phyloP scores from a whole-genome alignment of 2,329 filamentous ascomycete genomes.

The Rhynchosporium secalis region DNA sequence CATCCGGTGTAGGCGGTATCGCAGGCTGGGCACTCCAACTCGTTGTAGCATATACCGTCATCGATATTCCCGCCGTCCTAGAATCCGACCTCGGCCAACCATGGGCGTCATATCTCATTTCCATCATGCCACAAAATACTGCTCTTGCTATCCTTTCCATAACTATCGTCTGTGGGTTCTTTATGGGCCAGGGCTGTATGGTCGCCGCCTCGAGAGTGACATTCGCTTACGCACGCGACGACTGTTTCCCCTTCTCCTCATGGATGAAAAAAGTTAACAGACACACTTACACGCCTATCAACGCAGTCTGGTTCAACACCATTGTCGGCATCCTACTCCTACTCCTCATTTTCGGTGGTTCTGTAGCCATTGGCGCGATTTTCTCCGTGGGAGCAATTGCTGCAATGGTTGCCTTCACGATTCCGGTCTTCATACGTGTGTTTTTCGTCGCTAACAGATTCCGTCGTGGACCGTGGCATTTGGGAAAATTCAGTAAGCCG shows the following conservation, averaged over 20 bases:
- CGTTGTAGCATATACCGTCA: constrained; percentile 68
- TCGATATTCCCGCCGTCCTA: constrained; percentile 57
- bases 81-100: constrained; percentile 65
- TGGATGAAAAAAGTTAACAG: constrained; percentile 61
- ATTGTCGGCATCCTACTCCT: constrained; percentile 56
- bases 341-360: constrained; percentile 63
- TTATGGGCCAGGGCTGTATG: constrained; percentile 72
- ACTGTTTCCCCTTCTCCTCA: constrained; percentile 60
- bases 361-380: constrained; percentile 60
- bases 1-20: constrained; percentile 63
- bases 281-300: constrained; percentile 62
- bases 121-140: constrained; percentile 59
- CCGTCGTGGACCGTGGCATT: constrained; percentile 64
- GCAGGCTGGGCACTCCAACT: constrained; percentile 74
- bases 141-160: constrained; percentile 59
- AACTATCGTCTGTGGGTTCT: constrained; percentile 66
- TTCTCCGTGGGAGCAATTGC: constrained; percentile 69
- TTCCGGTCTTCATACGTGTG: constrained; percentile 56
- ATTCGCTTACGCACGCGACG: constrained; percentile 69
- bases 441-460: constrained; percentile 62
- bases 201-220: constrained; percentile 63
- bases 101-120: constrained; percentile 67
- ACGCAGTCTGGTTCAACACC: constrained; percentile 66
- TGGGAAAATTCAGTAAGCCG: constrained; percentile 57
- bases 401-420: constrained; percentile 60